Evolutionary conservation across 2,329 filamentous ascomycete genomes (phyloP), one percentile per base, ranked within the genome.

Genomic region (Lachnellula willkommii): DNA sequence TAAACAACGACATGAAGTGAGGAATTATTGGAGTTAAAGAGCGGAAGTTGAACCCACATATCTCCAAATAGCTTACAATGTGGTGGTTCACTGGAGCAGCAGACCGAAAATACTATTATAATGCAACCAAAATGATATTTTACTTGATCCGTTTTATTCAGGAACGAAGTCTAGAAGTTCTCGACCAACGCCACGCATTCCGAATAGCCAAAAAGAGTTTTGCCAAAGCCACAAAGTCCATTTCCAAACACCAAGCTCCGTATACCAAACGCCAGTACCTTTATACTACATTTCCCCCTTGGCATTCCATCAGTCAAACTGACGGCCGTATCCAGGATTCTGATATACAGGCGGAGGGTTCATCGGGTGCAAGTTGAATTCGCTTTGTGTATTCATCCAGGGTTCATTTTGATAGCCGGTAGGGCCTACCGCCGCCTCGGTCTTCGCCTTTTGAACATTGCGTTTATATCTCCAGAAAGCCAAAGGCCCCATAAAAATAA

Each of bases 401-500:
- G 55, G 55, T 28, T 54, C 12, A 15, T 22, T 37, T 26, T 54
- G 47, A 54, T 57, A 57, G 3, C 55, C 55, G 26, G 39, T 22
- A 12, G 40, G 20, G 14, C 15, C 40, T 20, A 37, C 47, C 5
- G 28, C 42, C 26, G 53, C 35, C 15, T 22, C 42, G 3, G 47
- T 48, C 45, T 51, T 57, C 24, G 47, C 40, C 28, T 57, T 52
- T 40, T 50, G 50, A 4, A 47, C 40, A 36, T 54, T 57, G 9
- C 51, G 32, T 42, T 51, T 40, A 24, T 43, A 54, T 47, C 55
- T 40, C 51, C 55, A 57, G 47, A 57, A 57, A 2, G 47, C 37
- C 1, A 57, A 36, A 12, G 55, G 51, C 24, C 73, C 63, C 3
- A 70, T 50, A 48, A 76, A 66, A 35, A 71, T 68, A 5, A 79